A percentile compares a stretch with the other conserved stretches of the same genome.
Evolutionary conservation across 1,139 yeast species (phyloP).

Genomic region (Magnusiomyces suaveolens): DNA sequence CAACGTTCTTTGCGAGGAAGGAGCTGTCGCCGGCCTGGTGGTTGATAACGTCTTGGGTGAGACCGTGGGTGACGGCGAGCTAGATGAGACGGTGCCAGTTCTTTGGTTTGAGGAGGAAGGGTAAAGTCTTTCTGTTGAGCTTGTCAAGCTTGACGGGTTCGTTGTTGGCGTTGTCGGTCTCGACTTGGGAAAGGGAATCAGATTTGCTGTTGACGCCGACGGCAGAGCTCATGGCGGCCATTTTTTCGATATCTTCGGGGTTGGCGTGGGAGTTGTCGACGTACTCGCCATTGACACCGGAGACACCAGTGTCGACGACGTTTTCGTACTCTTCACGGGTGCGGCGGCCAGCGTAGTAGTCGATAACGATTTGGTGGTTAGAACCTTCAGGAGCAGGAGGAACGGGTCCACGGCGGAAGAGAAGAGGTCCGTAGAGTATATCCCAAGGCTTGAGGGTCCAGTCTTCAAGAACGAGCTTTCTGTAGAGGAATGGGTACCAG

Average conservation of each 20-base stretch:
- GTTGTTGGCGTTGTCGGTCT: conserved; percentile 1
- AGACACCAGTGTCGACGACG: conserved; percentile 15
- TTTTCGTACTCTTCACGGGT: conserved; percentile 26
- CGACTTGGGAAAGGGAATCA: conserved; percentile 11
- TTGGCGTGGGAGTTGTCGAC: conserved; percentile 1
- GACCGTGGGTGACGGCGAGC: conserved; percentile 49
- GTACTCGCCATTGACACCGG: conserved; percentile 17
- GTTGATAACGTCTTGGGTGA: conserved; percentile 52
- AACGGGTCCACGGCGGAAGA: conserved; percentile 44
- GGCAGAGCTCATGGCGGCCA: conserved; percentile 3
- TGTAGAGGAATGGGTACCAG: conserved; percentile 53
- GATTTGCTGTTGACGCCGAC: not conserved
- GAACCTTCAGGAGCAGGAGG: conserved; percentile 58
- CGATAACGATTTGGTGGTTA: conserved; percentile 35
- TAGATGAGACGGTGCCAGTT: conserved; percentile 47
- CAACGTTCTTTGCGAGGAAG: conserved; percentile 31
- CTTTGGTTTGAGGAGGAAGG: conserved; percentile 30
- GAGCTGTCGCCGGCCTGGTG: conserved; percentile 37
- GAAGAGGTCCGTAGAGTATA: conserved; percentile 38
- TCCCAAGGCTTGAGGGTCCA: conserved; percentile 60
- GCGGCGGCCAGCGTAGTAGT: conserved; percentile 58
- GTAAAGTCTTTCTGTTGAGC: conserved; percentile 11
- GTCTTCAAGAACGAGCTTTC: conserved; percentile 53
- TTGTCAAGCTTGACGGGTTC: conserved; percentile 14
- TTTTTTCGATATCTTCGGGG: conserved; percentile 8